phyloP scores from a whole-genome alignment of 129 eudicot genomes.

The Centella asiatica region DNA sequence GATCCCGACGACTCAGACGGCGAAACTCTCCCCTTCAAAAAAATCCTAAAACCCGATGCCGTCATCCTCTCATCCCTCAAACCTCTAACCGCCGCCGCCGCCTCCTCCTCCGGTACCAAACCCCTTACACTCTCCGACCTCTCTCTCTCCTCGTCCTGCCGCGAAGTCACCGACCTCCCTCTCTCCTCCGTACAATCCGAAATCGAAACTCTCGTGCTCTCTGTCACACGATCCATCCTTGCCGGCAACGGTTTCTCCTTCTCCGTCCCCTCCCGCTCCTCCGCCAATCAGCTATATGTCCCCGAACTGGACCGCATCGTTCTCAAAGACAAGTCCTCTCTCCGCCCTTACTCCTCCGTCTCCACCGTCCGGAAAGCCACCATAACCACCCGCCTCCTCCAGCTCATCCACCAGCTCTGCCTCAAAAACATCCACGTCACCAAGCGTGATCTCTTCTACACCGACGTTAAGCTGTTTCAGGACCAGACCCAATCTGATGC shows the following conservation, averaged over 20 bases:
- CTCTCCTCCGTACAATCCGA: constrained; percentile 59
- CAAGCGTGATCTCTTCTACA: constrained; percentile 83
- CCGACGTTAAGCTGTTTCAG: constrained; percentile 89
- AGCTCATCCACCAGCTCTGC: constrained; percentile 66
- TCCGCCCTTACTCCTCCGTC: constrained; percentile 62
- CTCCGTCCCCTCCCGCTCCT: constrained; percentile 86
- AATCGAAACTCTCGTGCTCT: constrained; percentile 49
- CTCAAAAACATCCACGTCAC: constrained; percentile 73
- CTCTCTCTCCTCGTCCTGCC: constrained; percentile 65
- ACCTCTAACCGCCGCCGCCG: constrained; percentile 36
- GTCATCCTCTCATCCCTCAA: constrained; percentile 50
- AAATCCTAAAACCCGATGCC: constrained; percentile 65
- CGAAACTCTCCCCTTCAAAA: constrained; percentile 42
- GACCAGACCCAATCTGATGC: constrained; percentile 83
- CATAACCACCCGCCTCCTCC: constrained; percentile 63
- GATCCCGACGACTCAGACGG: constrained; percentile 44
- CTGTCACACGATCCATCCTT: constrained; percentile 64
- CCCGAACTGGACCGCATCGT: constrained; percentile 95
- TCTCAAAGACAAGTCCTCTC: constrained; percentile 58
- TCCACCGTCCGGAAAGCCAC: constrained; percentile 86
- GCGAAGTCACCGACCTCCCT: constrained; percentile 77
- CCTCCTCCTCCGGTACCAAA: constrained; percentile 38
- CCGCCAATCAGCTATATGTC: constrained; percentile 84
- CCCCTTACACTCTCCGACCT: constrained; percentile 65
- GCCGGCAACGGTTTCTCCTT: constrained; percentile 80